These are phyloP conservation scores for Fusarium euwallaceae DNA, from an alignment of 2,329 filamentous ascomycete genomes.

Conservation along the genomic window DNA sequence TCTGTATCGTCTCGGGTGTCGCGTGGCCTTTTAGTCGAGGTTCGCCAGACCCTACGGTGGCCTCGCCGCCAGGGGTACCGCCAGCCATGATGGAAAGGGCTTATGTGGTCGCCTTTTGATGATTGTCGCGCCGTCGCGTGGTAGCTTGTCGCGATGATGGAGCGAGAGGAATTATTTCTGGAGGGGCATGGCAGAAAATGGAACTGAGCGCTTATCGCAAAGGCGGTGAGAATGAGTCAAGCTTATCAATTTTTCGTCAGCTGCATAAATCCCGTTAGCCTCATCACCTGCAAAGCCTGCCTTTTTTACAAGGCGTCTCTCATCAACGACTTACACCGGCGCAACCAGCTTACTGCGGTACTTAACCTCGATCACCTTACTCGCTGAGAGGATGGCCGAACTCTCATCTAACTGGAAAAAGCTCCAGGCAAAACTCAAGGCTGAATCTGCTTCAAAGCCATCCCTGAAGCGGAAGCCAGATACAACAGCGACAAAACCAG, in stretches of 20 bases:
- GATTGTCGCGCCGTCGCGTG: conserved; percentile 35
- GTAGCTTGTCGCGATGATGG: conserved; percentile 19
- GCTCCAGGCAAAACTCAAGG: conserved; percentile 73
- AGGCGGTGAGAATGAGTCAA: conserved; percentile 40
- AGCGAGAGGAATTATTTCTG: conserved; percentile 33
- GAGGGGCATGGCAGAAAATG: conserved; percentile 49
- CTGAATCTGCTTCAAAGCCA: conserved; percentile 56
- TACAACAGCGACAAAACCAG: conserved; percentile 42
- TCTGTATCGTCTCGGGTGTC: conserved; percentile 82
- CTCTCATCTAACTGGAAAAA: conserved; percentile 84
- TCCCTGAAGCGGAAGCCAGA: conserved; percentile 60
- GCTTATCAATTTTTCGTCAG: conserved; percentile 40
- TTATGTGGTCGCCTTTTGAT: conserved; percentile 40
- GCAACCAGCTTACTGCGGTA: background rate
- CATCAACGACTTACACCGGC: conserved; percentile 14
- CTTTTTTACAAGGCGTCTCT: conserved; percentile 10
- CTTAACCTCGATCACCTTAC: background rate
- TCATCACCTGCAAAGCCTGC: conserved; percentile 11
- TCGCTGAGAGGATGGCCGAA: conserved; percentile 52
- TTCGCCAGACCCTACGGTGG: conserved; percentile 68
- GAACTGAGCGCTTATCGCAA: conserved; percentile 38
- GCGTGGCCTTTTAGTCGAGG: conserved; percentile 81
- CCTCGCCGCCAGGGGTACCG: conserved; percentile 63
- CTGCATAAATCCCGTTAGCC: conserved; percentile 40
- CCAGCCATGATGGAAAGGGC: conserved; percentile 65